Base-by-base conservation (phyloP, 106 monocot genomes). In the Narthecium ossifragum region DNA sequence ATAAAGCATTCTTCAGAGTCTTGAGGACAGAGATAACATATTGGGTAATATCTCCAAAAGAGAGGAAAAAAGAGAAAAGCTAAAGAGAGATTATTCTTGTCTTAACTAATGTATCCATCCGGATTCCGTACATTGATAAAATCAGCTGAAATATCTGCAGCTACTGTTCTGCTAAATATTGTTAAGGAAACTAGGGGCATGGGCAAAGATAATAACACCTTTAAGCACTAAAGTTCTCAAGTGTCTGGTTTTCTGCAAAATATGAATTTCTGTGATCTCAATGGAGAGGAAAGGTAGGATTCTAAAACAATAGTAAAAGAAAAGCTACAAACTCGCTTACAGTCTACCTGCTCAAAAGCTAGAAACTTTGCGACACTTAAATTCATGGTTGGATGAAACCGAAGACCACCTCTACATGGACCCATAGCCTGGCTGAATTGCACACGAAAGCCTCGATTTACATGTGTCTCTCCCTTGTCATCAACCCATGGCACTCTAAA, bases 401-500 rank as follows among this genome's bases (percentile, higher is more conserved):
- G 91, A 72, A 98, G 87, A 47, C 91, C 91, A 55, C 98, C 98
- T 49, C 98, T 87, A 51, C 84, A 91, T 51, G 98, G 98, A 46
- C 98, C 98, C 72, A 98, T 63, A 22, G 70, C 84, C 50, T 98
- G 91, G 56, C 87, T 98, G 63, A 98, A 98, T 58, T 87, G 91
- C 57, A 98, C 91, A 62, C 98, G 86, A 41, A 91, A 98, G 23
- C 98, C 98, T 55, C 98, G 63, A 69, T 84, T 91, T 20, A 98
- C 87, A 88, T 90, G 91, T 62, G 86, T 75, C 70, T 98, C 91
- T 46, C 98, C 98, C 66, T 77, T 87, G 59, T 98, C 98, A 75
- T 98, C 98, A 53, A 91, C 53, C 98, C 98, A 98, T 32, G 98
- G 87, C 12, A 98, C 87, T 73, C 98, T 78, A 69, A 98, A 98